Conservation (phyloP, 495 filamentous ascomycete genomes). For the Margaritispora aquatica region DNA sequence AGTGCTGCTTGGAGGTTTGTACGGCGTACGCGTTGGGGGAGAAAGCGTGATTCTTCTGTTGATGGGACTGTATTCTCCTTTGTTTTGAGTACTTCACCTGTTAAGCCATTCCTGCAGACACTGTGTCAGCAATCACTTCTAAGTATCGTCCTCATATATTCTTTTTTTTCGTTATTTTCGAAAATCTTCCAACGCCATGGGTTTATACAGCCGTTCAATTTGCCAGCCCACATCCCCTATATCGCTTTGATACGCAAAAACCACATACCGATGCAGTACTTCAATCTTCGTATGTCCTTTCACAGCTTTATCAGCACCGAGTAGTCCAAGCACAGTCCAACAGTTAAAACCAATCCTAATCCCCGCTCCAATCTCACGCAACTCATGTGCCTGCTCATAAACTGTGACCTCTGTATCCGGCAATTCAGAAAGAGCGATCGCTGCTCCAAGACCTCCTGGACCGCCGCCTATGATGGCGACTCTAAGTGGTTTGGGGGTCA, state of each 20-base stretch:
- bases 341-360: conserved; percentile 36
- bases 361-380: conserved; percentile 43
- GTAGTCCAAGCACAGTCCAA: conserved; percentile 40
- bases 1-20: conserved; percentile 37
- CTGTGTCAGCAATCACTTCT: too few species aligned
- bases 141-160: too few species aligned
- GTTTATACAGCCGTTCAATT: too few species aligned
- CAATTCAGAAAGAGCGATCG: conserved; percentile 40
- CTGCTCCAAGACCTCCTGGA: conserved; percentile 40
- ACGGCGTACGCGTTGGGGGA: conserved; percentile 30
- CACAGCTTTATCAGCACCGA: conserved; percentile 36
- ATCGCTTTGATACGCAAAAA: background rate
- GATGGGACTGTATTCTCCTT: background rate
- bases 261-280: conserved; percentile 25
- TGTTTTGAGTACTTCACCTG: conserved; percentile 22
- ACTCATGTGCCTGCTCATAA: conserved; percentile 41
- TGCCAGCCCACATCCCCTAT: background rate
- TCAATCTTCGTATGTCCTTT: conserved; percentile 27
- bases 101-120: conserved; percentile 28
- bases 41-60: conserved; percentile 6
- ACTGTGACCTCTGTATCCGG: conserved; percentile 38
- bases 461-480: conserved; percentile 24
- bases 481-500: conserved; percentile 3
- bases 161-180: too few species aligned
- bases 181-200: too few species aligned